phyloP scores from a whole-genome alignment of 257 asterid species.

The Solanum habrochaites region DNA sequence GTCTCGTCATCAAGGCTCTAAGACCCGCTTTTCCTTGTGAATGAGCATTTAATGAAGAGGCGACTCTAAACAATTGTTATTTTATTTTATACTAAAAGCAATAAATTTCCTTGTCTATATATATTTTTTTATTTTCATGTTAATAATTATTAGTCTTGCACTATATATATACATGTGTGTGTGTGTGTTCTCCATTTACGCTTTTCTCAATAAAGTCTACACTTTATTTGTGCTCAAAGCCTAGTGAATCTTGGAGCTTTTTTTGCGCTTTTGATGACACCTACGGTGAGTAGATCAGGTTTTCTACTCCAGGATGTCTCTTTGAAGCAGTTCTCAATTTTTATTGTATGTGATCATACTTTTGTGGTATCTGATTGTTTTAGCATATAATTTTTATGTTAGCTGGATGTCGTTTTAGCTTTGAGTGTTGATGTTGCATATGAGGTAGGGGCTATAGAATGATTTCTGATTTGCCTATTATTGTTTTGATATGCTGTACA shows the following conservation, averaged over 20 bases:
- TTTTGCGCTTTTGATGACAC: not conserved
- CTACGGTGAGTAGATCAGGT: not conserved
- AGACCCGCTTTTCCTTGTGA: not conserved
- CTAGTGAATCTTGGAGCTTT: not conserved
- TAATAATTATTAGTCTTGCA: too few relatives aligned
- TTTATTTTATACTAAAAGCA: not conserved
- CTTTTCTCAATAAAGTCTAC: not conserved
- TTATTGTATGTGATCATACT: not conserved
- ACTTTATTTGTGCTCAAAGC: not conserved
- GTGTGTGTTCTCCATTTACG: not conserved
- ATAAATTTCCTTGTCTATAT: not conserved
- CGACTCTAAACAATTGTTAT: not conserved
- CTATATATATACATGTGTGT: too few relatives aligned
- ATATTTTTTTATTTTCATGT: too few relatives aligned
- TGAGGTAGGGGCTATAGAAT: not conserved
- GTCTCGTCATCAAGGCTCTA: not conserved
- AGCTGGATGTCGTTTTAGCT: not conserved
- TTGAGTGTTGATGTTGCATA: not conserved
- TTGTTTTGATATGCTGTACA: constrained; percentile 11
- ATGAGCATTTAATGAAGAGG: not conserved
- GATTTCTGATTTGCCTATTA: not conserved
- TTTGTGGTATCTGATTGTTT: not conserved
- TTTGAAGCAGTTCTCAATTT: not conserved
- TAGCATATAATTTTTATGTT: not conserved
- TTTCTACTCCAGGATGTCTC: not conserved